Evolutionary conservation across 2,329 filamentous ascomycete species (phyloP).

Genomic region (Nothomitra cinnamomea): DNA sequence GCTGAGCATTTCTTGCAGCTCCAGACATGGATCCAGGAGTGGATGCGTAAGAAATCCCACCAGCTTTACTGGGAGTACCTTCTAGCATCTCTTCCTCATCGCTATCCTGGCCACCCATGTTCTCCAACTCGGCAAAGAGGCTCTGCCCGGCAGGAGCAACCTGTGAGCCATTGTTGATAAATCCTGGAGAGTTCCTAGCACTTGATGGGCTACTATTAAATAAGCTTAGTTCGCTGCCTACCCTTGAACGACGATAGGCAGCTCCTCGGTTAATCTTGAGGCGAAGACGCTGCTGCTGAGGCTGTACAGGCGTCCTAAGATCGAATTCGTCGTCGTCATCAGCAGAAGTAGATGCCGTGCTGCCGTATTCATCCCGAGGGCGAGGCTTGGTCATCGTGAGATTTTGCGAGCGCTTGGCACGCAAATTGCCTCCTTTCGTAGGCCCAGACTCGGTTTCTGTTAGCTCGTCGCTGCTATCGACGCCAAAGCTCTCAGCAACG

Average conservation of each 20-base stretch:
- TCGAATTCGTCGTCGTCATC: constrained; percentile 46
- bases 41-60: constrained; percentile 19
- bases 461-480: constrained; percentile 59
- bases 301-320: constrained; percentile 45
- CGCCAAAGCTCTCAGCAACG: constrained; percentile 54
- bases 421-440: constrained; percentile 18
- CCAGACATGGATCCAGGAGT: neutral
- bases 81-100: constrained; percentile 28
- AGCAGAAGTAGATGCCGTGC: constrained; percentile 74
- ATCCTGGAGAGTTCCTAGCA: constrained; percentile 35
- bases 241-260: constrained; percentile 40
- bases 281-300: constrained; percentile 50
- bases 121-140: constrained; percentile 78
- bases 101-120: constrained; percentile 58
- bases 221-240: constrained; percentile 40
- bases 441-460: constrained; percentile 62
- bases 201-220: constrained; percentile 43
- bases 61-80: constrained; percentile 18
- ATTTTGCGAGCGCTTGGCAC: constrained; percentile 23
- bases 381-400: constrained; percentile 30
- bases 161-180: constrained; percentile 27
- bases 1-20: constrained; percentile 1
- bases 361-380: constrained; percentile 56
- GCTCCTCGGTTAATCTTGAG: constrained; percentile 51
- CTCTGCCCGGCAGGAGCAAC: constrained; percentile 49